These are phyloP conservation scores for Ophiostoma angusticollis DNA, from an alignment of 2,329 filamentous ascomycete species.

Conservation along the genomic window DNA sequence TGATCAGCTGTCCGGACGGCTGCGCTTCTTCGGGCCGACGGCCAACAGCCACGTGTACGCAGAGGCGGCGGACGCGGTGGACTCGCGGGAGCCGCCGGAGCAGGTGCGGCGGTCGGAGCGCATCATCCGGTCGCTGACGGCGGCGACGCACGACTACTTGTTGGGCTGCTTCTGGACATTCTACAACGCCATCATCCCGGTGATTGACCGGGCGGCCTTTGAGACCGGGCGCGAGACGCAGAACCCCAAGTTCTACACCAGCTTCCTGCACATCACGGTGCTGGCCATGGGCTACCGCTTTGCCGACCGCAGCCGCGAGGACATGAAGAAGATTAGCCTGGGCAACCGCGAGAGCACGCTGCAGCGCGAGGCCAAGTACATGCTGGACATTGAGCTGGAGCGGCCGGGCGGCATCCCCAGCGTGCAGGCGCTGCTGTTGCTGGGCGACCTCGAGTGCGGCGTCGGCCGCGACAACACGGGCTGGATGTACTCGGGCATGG, in stretches of 20 bases:
- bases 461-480: conserved; percentile 40
- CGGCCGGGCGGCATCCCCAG: conserved; percentile 37
- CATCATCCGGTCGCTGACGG: conserved; percentile 31
- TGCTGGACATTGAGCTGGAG: conserved; percentile 41
- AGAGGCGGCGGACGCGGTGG: conserved; percentile 22
- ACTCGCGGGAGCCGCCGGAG: conserved; percentile 28
- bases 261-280: conserved; percentile 38
- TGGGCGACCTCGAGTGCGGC: conserved; percentile 40
- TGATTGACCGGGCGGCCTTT: conserved; percentile 37
- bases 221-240: conserved; percentile 33
- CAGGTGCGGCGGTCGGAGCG: conserved; percentile 33
- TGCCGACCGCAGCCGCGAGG: conserved; percentile 34
- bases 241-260: conserved; percentile 35
- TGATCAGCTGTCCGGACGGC: conserved; percentile 35
- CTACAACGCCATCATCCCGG: conserved; percentile 36
- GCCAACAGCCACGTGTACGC: conserved; percentile 41
- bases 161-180: conserved; percentile 38
- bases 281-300: conserved; percentile 40
- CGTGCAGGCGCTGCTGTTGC: conserved; percentile 36
- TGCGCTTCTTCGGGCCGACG: conserved; percentile 40
- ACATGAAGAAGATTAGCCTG: conserved; percentile 34
- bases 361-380: conserved; percentile 39
- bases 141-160: conserved; percentile 38
- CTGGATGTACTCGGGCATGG: conserved; percentile 40
- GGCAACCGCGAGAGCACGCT: conserved; percentile 37